These are phyloP conservation scores for Tuber umbilicatum DNA, from an alignment of 495 filamentous ascomycete species.

Conservation along the genomic window DNA sequence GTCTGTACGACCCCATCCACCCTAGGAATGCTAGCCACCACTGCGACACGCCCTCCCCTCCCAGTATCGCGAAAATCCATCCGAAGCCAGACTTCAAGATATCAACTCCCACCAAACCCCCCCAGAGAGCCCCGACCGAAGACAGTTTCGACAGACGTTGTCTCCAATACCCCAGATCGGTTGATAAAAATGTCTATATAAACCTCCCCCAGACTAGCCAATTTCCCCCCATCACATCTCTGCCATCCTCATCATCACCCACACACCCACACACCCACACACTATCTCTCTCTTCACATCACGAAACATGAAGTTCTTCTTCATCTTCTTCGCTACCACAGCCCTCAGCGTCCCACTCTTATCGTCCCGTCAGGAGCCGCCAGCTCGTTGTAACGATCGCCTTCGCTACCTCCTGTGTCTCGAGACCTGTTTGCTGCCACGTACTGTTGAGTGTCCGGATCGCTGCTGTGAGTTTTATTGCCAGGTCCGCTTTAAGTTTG, in stretches of 20 bases:
- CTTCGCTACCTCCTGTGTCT: conserved; percentile 22
- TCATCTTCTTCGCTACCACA: not conserved
- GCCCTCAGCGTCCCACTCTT: not conserved
- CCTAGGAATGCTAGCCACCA: not conserved
- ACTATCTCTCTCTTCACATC: not conserved
- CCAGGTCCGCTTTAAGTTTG: not conserved
- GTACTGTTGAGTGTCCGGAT: conserved; percentile 19
- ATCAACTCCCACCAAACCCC: not conserved
- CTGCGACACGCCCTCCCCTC: not conserved
- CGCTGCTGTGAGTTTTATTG: conserved; percentile 19
- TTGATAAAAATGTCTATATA: not conserved
- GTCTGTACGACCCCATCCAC: not conserved
- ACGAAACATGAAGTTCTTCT: not conserved
- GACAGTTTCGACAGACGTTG: not conserved
- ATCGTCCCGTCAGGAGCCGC: not conserved
- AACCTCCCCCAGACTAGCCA: not conserved
- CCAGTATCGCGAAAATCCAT: not conserved
- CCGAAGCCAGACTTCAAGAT: not conserved
- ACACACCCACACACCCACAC: not conserved
- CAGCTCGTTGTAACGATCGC: conserved; percentile 10
- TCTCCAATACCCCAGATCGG: not conserved
- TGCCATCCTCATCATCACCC: not conserved
- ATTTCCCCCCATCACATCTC: not conserved
- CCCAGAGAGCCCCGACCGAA: not conserved
- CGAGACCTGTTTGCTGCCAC: conserved; percentile 14